phyloP scores from a whole-genome alignment of 345 rosid genomes.

The Bruguiera parviflora region DNA sequence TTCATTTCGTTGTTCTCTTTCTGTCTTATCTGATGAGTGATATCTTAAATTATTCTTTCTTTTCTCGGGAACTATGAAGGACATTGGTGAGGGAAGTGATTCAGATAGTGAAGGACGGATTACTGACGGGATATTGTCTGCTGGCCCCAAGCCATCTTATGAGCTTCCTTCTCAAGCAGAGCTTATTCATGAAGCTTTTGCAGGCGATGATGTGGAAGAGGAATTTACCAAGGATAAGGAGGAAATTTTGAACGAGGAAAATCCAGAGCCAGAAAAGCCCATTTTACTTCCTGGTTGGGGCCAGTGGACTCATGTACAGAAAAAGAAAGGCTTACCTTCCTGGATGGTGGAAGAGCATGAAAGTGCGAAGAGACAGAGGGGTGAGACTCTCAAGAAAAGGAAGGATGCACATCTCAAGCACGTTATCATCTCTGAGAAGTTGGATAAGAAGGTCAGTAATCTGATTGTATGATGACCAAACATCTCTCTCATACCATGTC shows the following conservation, averaged over 20 bases:
- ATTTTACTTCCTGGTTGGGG: slow-evolving; percentile 88
- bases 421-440: slow-evolving; percentile 77
- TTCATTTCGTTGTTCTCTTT: slow-evolving; percentile 1
- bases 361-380: slow-evolving; percentile 59
- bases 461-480: slow-evolving; percentile 1
- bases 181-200: slow-evolving; percentile 78
- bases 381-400: slow-evolving; percentile 68
- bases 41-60: slow-evolving; percentile 8
- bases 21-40: slow-evolving; percentile 3
- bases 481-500: background rate
- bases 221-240: slow-evolving; percentile 74
- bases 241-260: slow-evolving; percentile 63
- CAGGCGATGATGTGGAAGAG: slow-evolving; percentile 83
- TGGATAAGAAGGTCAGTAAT: slow-evolving; percentile 70
- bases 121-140: slow-evolving; percentile 75
- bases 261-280: slow-evolving; percentile 82
- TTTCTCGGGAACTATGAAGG: slow-evolving; percentile 34
- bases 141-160: slow-evolving; percentile 44
- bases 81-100: slow-evolving; percentile 51
- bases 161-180: slow-evolving; percentile 89
- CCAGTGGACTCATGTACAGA: slow-evolving; percentile 74
- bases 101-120: slow-evolving; percentile 62
- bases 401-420: slow-evolving; percentile 78
- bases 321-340: slow-evolving; percentile 72
- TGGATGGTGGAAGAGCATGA: slow-evolving; percentile 82